Evolutionary conservation across 2,329 filamentous ascomycete genomes (phyloP), one percentile per base, ranked within the genome.

Genomic region (Colletotrichum lentis): DNA sequence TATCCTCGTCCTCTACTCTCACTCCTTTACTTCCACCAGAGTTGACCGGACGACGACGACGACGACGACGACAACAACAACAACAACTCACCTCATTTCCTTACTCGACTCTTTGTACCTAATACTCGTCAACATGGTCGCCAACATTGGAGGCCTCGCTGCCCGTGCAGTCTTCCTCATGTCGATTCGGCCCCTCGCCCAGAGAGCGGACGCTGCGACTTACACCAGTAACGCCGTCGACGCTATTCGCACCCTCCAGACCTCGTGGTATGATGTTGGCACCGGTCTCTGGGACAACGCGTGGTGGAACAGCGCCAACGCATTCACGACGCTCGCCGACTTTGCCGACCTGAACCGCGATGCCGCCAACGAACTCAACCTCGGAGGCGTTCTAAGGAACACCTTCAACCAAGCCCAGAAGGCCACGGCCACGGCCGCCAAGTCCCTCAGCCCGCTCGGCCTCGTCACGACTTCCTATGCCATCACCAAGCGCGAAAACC

Each of bases 301-400:
- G 8, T 93, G 91, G 91, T 93, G 91, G 91, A 91, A 92, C 74
- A 85, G 85, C 61, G 91, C 86, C 52, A 93, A 92, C 74, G 83
- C 84, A 65, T 79, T 93, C 67, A 91, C 88, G 0, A 84, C 83
- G 3, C 77, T 92, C 20, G 85, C 83, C 59, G 87, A 92, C 74
- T 85, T 84, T 74, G 77, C 81, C 4, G 62, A 69, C 12, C 69
- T 81, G 10, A 76, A 78, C 49, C 71, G 74, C 0, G 67, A 72
- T 8, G 74, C 76, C 35, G 78, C 79, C 43, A 78, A 79, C 58
- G 56, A 74, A 52, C 72, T 83, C 57, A 78, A 79, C 67, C 73
- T 85, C 24, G 75, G 76, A 14, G 76, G 74, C 55, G 74, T 81
- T 64, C 77, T 85, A 39, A 73, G 75, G 67, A 84, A 81, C 72